These are phyloP conservation scores for Vitellaria paradoxa DNA, from an alignment of 179 eudicot species.

Conservation along the genomic window DNA sequence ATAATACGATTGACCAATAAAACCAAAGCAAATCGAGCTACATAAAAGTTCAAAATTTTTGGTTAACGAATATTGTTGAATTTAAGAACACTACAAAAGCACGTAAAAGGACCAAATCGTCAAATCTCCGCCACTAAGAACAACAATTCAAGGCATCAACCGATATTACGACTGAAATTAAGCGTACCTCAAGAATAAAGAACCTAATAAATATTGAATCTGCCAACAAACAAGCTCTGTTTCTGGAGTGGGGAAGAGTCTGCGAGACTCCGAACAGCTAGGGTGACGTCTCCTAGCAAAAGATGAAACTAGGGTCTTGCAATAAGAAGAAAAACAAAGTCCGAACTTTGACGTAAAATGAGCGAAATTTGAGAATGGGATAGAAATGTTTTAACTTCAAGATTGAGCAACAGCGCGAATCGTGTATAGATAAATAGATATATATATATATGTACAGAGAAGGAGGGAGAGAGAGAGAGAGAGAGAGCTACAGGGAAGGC, in stretches of 20 bases:
- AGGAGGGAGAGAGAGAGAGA: neutral
- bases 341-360: constrained; percentile 4
- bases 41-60: neutral
- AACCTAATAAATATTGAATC: constrained; percentile 1
- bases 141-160: neutral
- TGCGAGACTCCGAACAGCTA: neutral
- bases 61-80: neutral
- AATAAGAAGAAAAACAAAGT: neutral
- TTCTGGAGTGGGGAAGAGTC: neutral
- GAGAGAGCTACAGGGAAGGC: neutral
- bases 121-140: neutral
- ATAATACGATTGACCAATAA: neutral
- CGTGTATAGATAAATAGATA: neutral
- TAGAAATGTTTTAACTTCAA: neutral
- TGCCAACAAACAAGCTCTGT: neutral
- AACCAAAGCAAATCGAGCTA: neutral
- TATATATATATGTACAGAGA: neutral
- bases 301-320: constrained; percentile 14
- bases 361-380: neutral
- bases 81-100: neutral
- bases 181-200: neutral
- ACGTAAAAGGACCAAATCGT: neutral
- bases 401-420: constrained; percentile 5
- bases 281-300: neutral
- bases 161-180: neutral